phyloP scores from a whole-genome alignment of 2,329 filamentous ascomycete genomes.

The Fusarium sp. region DNA sequence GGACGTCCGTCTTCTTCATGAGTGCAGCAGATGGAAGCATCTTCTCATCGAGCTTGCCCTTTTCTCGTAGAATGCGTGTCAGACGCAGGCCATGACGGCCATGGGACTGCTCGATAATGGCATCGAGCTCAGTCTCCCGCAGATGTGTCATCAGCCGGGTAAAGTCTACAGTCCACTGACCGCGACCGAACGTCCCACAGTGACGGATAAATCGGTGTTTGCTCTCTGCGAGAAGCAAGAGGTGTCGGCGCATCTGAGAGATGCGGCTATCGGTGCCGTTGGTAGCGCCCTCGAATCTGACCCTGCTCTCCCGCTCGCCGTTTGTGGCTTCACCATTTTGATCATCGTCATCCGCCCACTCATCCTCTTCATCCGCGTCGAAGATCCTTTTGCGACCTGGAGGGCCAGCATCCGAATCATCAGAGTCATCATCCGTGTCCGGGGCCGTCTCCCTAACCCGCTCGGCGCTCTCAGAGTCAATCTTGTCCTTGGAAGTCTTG shows the following conservation, averaged over 20 bases:
- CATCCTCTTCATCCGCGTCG: constrained; percentile 48
- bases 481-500: constrained; percentile 61
- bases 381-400: constrained; percentile 32
- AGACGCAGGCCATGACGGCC: constrained; percentile 83
- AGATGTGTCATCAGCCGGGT: constrained; percentile 76
- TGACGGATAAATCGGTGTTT: constrained; percentile 76
- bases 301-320: constrained; percentile 55
- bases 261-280: constrained; percentile 60
- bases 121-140: constrained; percentile 83
- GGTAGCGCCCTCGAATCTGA: constrained; percentile 64
- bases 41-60: constrained; percentile 96
- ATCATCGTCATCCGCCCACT: constrained; percentile 50
- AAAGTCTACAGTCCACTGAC: constrained; percentile 89
- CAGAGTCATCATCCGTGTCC: constrained; percentile 51
- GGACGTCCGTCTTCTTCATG: constrained; percentile 86
- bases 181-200: constrained; percentile 71
- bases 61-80: constrained; percentile 85
- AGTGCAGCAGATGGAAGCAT: constrained; percentile 83
- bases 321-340: constrained; percentile 45
- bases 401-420: constrained; percentile 51
- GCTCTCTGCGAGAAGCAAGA: constrained; percentile 79
- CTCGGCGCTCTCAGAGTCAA: constrained; percentile 61
- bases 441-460: constrained; percentile 57
- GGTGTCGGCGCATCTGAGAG: constrained; percentile 76
- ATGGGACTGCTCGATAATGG: constrained; percentile 81